Conservation (phyloP, 768 basidiomycete species). For the Punctularia strigosozonata region DNA sequence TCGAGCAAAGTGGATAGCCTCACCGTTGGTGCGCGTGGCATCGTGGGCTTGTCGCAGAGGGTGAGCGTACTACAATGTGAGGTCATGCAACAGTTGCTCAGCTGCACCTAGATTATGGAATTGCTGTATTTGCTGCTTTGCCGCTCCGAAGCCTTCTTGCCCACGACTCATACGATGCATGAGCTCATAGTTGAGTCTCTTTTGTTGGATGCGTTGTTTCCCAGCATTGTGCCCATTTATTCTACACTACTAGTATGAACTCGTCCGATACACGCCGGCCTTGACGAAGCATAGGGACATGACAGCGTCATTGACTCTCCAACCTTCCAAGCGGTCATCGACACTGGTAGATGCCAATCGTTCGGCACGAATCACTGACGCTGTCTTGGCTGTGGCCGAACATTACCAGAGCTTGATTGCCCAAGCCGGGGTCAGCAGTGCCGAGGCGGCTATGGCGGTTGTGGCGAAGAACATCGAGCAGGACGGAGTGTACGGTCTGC, state of each 20-base stretch:
- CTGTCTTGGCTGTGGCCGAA: too few relatives aligned
- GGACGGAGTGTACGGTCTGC: conserved; percentile 27
- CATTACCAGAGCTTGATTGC: too few relatives aligned
- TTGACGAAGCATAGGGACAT: conserved; percentile 32
- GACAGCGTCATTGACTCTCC: too few relatives aligned
- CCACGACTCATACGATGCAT: conserved; percentile 41
- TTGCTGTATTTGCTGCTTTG: conserved; percentile 41
- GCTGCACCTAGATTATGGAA: conserved; percentile 28
- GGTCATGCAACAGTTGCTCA: not conserved
- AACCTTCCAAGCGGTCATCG: too few relatives aligned
- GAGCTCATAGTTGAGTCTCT: conserved; percentile 45
- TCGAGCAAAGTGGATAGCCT: conserved; percentile 41
- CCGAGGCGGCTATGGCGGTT: too few relatives aligned
- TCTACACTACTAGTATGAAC: conserved; percentile 38
- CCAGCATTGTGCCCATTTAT: not conserved
- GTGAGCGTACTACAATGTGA: conserved; percentile 20
- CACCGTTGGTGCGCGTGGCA: conserved; percentile 37
- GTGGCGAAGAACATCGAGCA: conserved; percentile 51
- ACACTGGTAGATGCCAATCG: too few relatives aligned
- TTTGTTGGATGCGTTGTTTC: conserved; percentile 1
- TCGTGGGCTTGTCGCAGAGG: conserved; percentile 42
- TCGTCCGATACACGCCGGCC: conserved; percentile 41
- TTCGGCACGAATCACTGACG: too few relatives aligned
- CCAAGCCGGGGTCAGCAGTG: too few relatives aligned
- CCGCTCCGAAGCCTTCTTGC: conserved; percentile 42